These are phyloP conservation scores for Tetracladium setigerum DNA, from an alignment of 495 filamentous ascomycete species.

Conservation along the genomic window DNA sequence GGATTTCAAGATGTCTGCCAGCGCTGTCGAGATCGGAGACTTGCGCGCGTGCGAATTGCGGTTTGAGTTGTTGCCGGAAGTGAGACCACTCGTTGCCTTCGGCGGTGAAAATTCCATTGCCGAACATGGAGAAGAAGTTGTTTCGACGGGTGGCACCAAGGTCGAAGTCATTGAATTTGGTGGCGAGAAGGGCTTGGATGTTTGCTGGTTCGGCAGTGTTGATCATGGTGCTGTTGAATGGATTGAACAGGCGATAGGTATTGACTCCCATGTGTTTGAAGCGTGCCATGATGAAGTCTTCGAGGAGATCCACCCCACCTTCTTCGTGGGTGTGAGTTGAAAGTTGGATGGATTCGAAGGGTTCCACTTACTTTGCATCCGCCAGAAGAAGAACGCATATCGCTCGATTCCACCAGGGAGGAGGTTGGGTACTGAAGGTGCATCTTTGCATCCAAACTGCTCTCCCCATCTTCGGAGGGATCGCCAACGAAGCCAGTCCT, in stretches of 20 bases:
- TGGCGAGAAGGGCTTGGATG: constrained; percentile 30
- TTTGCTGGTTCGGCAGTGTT: constrained; percentile 20
- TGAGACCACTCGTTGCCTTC: constrained; percentile 31
- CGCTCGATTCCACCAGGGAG: constrained; percentile 13
- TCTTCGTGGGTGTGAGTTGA: constrained; percentile 1
- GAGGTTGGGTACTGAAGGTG: constrained; percentile 3
- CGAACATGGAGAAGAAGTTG: constrained; percentile 29
- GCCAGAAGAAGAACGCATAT: constrained; percentile 1
- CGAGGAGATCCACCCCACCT: constrained; percentile 13
- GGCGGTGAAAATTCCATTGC: constrained; percentile 39
- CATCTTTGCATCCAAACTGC: constrained; percentile 7
- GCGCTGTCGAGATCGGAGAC: constrained; percentile 45
- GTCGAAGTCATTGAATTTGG: constrained; percentile 30
- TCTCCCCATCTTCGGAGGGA: constrained; percentile 6
- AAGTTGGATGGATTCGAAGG: background rate
- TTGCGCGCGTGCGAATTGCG: constrained; percentile 30
- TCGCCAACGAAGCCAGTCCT: constrained; percentile 7
- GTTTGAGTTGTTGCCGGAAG: constrained; percentile 31
- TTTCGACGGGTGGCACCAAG: constrained; percentile 12
- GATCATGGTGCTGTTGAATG: constrained; percentile 6
- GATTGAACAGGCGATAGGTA: constrained; percentile 2
- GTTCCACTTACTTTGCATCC: constrained; percentile 1
- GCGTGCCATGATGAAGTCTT: constrained; percentile 10
- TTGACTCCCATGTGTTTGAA: constrained; percentile 1
- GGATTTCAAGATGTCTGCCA: constrained; percentile 36